Evolutionary conservation across 1,139 yeast genomes (phyloP).

Genomic region (Spencermartinsiella ligniputridi): DNA sequence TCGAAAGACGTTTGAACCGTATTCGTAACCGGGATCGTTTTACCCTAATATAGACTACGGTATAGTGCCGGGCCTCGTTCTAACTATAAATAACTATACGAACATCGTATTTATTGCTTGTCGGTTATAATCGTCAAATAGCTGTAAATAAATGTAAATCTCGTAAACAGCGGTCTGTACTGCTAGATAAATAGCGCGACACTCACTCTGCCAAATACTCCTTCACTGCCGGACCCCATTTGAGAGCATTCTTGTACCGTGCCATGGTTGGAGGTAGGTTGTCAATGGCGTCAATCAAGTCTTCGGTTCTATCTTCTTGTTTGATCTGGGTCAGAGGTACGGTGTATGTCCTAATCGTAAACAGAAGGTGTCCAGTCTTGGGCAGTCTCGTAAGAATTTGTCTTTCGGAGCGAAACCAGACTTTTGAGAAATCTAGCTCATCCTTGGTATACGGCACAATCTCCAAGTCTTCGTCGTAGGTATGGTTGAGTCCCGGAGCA

Average conservation of each 20-base stretch:
- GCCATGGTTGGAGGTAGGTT: constrained; percentile 55
- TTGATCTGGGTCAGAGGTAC: constrained; percentile 55
- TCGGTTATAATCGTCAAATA: too few relatives aligned
- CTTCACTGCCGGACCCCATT: constrained; percentile 64
- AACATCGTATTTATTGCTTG: too few relatives aligned
- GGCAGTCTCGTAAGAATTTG: constrained; percentile 60
- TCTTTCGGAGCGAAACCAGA: constrained; percentile 58
- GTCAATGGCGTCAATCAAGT: constrained; percentile 54
- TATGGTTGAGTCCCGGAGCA: constrained; percentile 51
- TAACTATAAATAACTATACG: too few relatives aligned
- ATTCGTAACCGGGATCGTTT: too few relatives aligned
- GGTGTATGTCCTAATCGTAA: constrained; percentile 61
- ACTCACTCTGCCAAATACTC: constrained; percentile 35
- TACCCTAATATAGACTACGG: too few relatives aligned
- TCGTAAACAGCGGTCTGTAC: too few relatives aligned
- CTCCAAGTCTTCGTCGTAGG: constrained; percentile 26
- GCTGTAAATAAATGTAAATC: too few relatives aligned
- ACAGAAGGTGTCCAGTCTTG: constrained; percentile 47
- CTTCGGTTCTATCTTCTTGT: constrained; percentile 40
- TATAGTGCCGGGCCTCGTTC: too few relatives aligned
- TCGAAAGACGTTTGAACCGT: too few relatives aligned
- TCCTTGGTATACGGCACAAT: constrained; percentile 39
- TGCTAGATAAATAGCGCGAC: too few relatives aligned
- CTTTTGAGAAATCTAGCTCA: constrained; percentile 51
- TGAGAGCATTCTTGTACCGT: constrained; percentile 53